Evolutionary conservation across 805 yeast genomes (phyloP), one percentile per base, ranked within the genome.

Genomic region (Kazachstania kunashirensis): DNA sequence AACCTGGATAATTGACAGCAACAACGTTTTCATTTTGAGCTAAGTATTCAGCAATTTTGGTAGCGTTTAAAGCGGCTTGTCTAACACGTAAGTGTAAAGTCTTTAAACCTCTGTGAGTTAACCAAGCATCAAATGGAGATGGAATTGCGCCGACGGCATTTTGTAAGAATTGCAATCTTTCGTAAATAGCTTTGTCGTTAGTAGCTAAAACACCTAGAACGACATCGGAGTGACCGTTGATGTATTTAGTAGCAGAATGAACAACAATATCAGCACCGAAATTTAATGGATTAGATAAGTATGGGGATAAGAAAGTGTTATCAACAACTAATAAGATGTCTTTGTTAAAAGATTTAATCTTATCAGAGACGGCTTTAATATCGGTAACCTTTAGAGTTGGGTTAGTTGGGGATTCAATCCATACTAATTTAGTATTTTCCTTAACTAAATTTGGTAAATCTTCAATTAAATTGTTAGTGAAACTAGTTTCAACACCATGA

Each of bases 161-260:
- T 63, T 84, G 94, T 61, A 84, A 69, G 67, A 82, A 84, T 43
- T 82, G 70, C 62, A 78, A 70, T 53, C 68, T 67, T 49, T 77
- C 77, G 63, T 75, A 75, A 50, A 81, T 63, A 34, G 55, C 67
- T 39, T 71, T 77, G 49, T 62, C 60, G 68, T 76, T 81, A 47
- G 84, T 75, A 36, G 82, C 85, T 43, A 82, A 73, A 37, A 82
- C 77, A 51, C 95, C 95, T 67, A 84, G 73, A 35, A 84, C 92
- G 16, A 84, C 94, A 56, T 84, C 95, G 18, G 94, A 82, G 66
- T 84, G 95, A 47, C 95, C 95, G 55, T 84, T 84, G 63, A 84
- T 77, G 68, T 82, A 85, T 63, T 84, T 84, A 54, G 95, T 83
- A 43, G 84, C 94, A 13, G 92, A 81, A 66, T 84, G 95, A 31